Conservation (phyloP, 2,329 filamentous ascomycete species). For the Diaporthe nobilis region DNA sequence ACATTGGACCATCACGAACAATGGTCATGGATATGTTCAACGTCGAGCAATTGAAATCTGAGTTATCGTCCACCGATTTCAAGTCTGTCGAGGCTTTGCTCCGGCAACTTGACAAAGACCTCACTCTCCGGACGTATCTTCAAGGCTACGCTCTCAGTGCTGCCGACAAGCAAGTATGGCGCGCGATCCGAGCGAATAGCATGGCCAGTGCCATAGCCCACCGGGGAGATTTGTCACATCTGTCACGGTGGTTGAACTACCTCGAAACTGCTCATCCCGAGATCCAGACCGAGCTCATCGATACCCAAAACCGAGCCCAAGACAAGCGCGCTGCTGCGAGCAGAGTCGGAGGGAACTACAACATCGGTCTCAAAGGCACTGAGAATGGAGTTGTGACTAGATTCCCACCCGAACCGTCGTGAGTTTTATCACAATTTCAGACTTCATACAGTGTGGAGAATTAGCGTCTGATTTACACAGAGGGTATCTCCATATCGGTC, state of each 20-base stretch:
- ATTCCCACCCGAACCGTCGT: conserved; percentile 95
- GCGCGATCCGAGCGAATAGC: conserved; percentile 84
- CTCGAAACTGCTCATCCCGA: conserved; percentile 86
- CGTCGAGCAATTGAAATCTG: not conserved
- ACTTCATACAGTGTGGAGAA: not conserved
- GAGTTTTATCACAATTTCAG: conserved; percentile 51
- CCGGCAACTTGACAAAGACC: conserved; percentile 85
- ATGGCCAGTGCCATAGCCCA: conserved; percentile 86
- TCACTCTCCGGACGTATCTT: conserved; percentile 88
- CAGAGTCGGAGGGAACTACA: conserved; percentile 88
- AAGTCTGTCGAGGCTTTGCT: conserved; percentile 84
- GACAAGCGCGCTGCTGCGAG: conserved; percentile 77
- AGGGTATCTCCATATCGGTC: conserved; percentile 94
- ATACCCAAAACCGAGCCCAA: conserved; percentile 75
- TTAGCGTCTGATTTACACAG: conserved; percentile 47
- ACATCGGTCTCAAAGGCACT: conserved; percentile 86
- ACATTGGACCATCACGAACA: not conserved
- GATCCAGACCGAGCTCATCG: conserved; percentile 78
- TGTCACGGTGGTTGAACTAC: conserved; percentile 89
- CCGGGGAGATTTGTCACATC: conserved; percentile 81
- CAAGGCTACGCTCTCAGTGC: conserved; percentile 84
- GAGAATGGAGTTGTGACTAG: conserved; percentile 91
- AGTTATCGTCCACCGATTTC: conserved; percentile 74
- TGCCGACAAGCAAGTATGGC: conserved; percentile 86
- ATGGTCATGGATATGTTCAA: not conserved